Percentiles rank a stretch among this genome's conserved stretches.
Evolutionary conservation across 257 asterid species (phyloP).

Genomic region (Echium plantagineum): DNA sequence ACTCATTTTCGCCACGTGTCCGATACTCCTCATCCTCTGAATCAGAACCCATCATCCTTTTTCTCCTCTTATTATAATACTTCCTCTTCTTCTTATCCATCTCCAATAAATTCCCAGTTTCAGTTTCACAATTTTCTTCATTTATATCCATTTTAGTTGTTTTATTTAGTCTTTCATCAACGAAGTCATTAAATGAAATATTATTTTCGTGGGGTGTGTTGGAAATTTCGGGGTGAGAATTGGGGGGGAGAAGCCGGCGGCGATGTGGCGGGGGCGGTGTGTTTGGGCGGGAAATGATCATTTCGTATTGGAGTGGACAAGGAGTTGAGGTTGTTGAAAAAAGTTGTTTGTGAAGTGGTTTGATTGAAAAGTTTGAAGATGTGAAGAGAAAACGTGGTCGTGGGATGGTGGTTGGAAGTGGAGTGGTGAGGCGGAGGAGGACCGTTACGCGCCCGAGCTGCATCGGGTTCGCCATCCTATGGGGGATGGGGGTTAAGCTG

Average conservation of each 20-base stretch:
- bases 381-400: neutral
- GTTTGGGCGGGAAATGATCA: slow-evolving; percentile 64
- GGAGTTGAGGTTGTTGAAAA: slow-evolving; percentile 66
- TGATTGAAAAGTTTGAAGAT: too few species aligned
- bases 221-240: slow-evolving; percentile 24
- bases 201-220: slow-evolving; percentile 14
- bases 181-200: slow-evolving; percentile 62
- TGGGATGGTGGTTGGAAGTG: neutral
- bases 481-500: neutral
- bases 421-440: slow-evolving; percentile 34
- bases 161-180: slow-evolving; percentile 18
- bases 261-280: slow-evolving; percentile 3
- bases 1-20: slow-evolving; percentile 29
- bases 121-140: too few species aligned
- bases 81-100: slow-evolving; percentile 43
- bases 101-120: too few species aligned
- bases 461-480: slow-evolving; percentile 31
- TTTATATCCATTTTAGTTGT: too few species aligned
- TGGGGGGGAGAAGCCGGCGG: slow-evolving; percentile 27
- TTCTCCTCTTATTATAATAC: slow-evolving; percentile 71
- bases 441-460: slow-evolving; percentile 28
- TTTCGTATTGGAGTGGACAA: slow-evolving; percentile 77
- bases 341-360: slow-evolving; percentile 1
- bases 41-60: slow-evolving; percentile 75
- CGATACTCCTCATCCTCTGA: slow-evolving; percentile 41